phyloP scores from a whole-genome alignment of 768 basidiomycete genomes.

The Agrocybe praecox region DNA sequence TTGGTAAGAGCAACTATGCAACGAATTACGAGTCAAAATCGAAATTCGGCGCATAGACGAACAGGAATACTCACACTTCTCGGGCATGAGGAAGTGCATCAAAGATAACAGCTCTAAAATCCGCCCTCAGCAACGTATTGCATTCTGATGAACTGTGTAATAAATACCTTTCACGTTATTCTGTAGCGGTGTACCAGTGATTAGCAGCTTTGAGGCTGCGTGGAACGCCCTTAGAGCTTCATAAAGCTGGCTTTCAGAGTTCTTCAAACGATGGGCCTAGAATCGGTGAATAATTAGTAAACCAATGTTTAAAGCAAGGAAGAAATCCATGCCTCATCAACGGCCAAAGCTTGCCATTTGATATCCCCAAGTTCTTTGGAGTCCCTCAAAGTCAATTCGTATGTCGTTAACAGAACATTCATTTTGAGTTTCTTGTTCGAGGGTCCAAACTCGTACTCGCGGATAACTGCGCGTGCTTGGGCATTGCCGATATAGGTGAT shows the following conservation, averaged over 20 bases:
- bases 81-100: slow-evolving; percentile 99
- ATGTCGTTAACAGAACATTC: slow-evolving; percentile 97
- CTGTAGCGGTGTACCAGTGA: slow-evolving; percentile 97
- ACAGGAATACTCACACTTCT: slow-evolving; percentile 74
- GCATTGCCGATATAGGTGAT: slow-evolving; percentile 96
- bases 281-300: slow-evolving; percentile 15
- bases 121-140: slow-evolving; percentile 1
- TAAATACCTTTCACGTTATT: slow-evolving; percentile 95
- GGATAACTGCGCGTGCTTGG: slow-evolving; percentile 85
- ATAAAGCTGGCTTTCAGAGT: slow-evolving; percentile 96
- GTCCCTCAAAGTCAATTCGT: slow-evolving; percentile 93
- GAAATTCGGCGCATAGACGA: not conserved
- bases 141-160: not conserved
- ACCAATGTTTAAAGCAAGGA: not conserved
- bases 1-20: slow-evolving; percentile 82
- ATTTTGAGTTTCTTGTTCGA: slow-evolving; percentile 91
- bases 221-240: slow-evolving; percentile 90
- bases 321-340: slow-evolving; percentile 77
- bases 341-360: slow-evolving; percentile 96
- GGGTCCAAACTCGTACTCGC: slow-evolving; percentile 88
- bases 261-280: slow-evolving; percentile 96
- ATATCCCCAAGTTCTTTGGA: slow-evolving; percentile 86
- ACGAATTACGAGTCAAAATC: not conserved
- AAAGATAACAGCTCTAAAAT: slow-evolving; percentile 84
- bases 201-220: slow-evolving; percentile 90